Base-by-base conservation (phyloP, 768 basidiomycete genomes). In the Lactarius vividus region DNA sequence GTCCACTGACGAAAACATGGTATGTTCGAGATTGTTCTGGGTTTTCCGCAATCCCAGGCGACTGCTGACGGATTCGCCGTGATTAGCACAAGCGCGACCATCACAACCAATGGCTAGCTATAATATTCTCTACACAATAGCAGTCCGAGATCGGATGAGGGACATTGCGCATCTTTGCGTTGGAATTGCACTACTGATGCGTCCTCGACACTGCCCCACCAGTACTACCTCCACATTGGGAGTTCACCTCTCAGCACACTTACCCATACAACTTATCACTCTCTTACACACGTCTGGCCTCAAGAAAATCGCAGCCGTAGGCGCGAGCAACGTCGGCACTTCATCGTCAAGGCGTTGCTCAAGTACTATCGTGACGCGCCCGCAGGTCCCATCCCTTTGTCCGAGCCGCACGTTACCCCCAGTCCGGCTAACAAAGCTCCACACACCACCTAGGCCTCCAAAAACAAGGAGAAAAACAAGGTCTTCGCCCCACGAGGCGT, bases 271-370 rank as follows among this genome's bases (percentile, higher is more conserved):
- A 39, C 37, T 39, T 13, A 49, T 35, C 26, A 31, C 29, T 20
- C 40, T 40, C 26, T 4, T 29, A 33, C 33, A 61, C 26, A 66
- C 63, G 61, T 67, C 65, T 44, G 39, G 42, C 54, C 67, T 66
- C 59, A 69, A 15, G 28, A 68, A 31, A 6, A 68, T 71, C 39
- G 60, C 66, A 18, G 31, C 68, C 29, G 35, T 35, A 10, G 35
- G 35, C 35, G 13, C 35, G 35, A 4, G 70, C 53, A 65, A 68
- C 40, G 18, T 71, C 33, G 70, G 70, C 10, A 29, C 23, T 68
- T 68, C 56, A 60, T 71, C 39, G 57, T 59, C 26, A 66, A 71
- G 28, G 66, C 70, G 54, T 63, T 70, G 1, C 57, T 71, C 44
- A 68, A 70, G 26, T 35, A 68, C 59, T 4, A 61, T 71, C 33